Evolutionary conservation across 768 basidiomycete species (phyloP).

Genomic region (Suillus clintonianus): DNA sequence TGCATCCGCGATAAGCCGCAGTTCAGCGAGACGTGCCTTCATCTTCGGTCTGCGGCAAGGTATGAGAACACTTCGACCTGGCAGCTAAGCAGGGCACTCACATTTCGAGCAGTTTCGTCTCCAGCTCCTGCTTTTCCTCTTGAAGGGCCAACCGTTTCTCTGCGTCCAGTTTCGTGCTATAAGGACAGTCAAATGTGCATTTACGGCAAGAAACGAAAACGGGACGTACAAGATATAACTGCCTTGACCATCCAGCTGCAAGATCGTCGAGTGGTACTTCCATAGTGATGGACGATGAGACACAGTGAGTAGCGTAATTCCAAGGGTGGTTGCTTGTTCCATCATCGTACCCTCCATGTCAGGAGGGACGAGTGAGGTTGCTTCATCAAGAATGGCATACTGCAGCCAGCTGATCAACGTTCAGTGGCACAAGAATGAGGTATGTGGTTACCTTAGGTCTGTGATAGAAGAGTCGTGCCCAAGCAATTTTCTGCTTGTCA

Average conservation of each 20-base stretch:
- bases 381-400: conserved; percentile 97
- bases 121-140: conserved; percentile 90
- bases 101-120: conserved; percentile 85
- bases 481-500: conserved; percentile 96
- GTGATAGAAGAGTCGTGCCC: conserved; percentile 97
- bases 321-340: conserved; percentile 83
- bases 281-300: conserved; percentile 94
- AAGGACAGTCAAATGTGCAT: conserved; percentile 3
- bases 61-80: conserved; percentile 6
- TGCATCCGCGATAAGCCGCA: conserved; percentile 44
- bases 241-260: conserved; percentile 93
- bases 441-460: conserved; percentile 69
- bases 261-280: conserved; percentile 86
- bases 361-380: conserved; percentile 90
- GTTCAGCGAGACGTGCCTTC: conserved; percentile 70
- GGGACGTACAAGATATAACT: conserved; percentile 88
- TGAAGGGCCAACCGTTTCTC: conserved; percentile 88
- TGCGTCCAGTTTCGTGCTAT: conserved; percentile 84
- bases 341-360: conserved; percentile 96
- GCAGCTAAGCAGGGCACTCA: conserved; percentile 41
- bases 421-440: not conserved
- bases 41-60: conserved; percentile 68
- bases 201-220: not conserved
- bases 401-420: conserved; percentile 30
- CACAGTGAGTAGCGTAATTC: conserved; percentile 92